Evolutionary conservation across 2,329 filamentous ascomycete genomes (phyloP), one percentile per base, ranked within the genome.

Genomic region (Fusarium anthophilum): DNA sequence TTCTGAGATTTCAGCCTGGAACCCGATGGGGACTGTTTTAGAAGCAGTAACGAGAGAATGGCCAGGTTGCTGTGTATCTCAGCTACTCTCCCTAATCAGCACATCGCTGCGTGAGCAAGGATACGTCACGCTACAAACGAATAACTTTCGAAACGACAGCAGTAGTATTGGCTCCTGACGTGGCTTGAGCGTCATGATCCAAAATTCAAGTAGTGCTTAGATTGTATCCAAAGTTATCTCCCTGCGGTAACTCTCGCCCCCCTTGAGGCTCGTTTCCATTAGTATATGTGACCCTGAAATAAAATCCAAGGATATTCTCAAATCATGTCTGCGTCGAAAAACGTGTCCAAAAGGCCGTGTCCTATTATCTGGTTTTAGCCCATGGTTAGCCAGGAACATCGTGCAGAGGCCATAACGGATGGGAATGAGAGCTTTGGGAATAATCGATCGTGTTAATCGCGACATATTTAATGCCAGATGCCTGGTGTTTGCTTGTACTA

Each of bases 141-240:
- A 35, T 3, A 15, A 3, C 11, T 9, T 18, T 45, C 1, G 7
- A 12, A 12, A 24, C 7, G 2, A 9, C 8, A 17, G 5, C 43
- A 45, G 43, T 2, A 8, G 3, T 0, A 47, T 15, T 28, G 6
- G 18, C 12, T 47, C 0, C 0, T 14, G 0, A 22, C 4, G 9
- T 22, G 6, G 0, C 12, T 47, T 28, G 13, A 22, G 44, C 6
- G 8, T 6, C 24, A 10, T 5, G 24, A 15, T 11, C 24, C 9
- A 0, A 47, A 28, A 1, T 0, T 28, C 13, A 47, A 32, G 6
- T 18, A 50, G 22, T 0, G 6, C 1, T 15, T 47, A 15, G 6
- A 3, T 22, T 28, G 3, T 11, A 14, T 18, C 22, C 0, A 6
- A 32, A 24, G 15, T 2, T 10, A 3, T 24, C 22, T 51, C 4